A percentile compares a stretch with the other conserved stretches of the same genome.
Conservation (phyloP, 2,329 filamentous ascomycete genomes). For the Aspergillus tanneri region DNA sequence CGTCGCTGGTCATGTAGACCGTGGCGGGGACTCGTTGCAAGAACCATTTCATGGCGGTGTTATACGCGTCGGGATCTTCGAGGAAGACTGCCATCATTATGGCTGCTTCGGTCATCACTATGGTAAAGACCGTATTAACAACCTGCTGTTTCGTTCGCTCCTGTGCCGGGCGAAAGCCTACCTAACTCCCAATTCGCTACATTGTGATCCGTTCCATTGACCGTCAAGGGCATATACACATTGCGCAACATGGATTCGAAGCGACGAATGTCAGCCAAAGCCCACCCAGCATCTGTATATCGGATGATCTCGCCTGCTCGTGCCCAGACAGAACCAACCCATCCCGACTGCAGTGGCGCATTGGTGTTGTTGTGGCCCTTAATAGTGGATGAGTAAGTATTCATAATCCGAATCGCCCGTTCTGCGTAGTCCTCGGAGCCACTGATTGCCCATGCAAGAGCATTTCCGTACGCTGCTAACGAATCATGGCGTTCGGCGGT, state of each 20-base stretch:
- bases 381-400: not conserved
- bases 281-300: not conserved
- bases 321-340: not conserved
- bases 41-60: not conserved
- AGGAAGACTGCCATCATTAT: not conserved
- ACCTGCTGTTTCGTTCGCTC: no score
- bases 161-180: not conserved
- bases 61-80: not conserved
- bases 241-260: not conserved
- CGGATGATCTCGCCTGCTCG: constrained; percentile 1
- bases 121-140: no score
- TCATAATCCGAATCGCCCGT: not conserved
- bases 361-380: constrained; percentile 1
- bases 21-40: not conserved
- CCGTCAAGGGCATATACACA: not conserved
- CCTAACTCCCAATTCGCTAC: not conserved
- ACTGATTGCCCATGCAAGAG: not conserved
- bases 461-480: not conserved
- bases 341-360: not conserved
- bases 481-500: not conserved
- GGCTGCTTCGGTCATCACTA: constrained; percentile 1
- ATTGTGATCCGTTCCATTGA: not conserved
- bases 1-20: not conserved
- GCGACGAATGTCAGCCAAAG: not conserved
- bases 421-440: not conserved